Evolutionary conservation across 169 alveolate species (phyloP).

Genomic region (Perkinsus chesapeaki): DNA sequence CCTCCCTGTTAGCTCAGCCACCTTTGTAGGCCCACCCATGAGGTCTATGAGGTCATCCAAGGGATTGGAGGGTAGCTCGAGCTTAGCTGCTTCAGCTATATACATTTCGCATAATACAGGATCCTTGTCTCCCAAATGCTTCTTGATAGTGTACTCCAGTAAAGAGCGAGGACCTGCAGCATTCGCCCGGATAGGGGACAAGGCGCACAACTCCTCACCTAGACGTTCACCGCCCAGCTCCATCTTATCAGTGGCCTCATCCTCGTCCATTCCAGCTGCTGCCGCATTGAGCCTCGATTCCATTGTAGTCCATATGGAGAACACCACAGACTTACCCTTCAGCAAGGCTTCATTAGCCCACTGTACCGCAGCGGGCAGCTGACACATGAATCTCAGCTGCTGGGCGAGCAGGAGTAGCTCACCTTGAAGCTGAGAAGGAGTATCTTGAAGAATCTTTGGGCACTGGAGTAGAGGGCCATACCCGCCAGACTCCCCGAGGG

Average conservation of each 20-base stretch:
- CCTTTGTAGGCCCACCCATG: slow-evolving; percentile 7
- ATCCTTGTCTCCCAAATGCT: background rate
- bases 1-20: slow-evolving; percentile 5
- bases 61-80: background rate
- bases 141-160: background rate
- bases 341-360: background rate
- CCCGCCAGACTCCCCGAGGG: background rate
- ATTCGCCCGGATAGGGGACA: background rate
- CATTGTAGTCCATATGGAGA: background rate
- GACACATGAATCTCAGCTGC: background rate
- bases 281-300: background rate
- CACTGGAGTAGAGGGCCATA: background rate
- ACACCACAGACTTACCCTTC: background rate
- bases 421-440: background rate
- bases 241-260: background rate
- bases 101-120: background rate
- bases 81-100: background rate
- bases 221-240: background rate
- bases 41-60: background rate
- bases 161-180: background rate
- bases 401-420: background rate
- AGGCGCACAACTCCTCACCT: background rate
- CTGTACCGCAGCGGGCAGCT: background rate
- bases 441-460: background rate
- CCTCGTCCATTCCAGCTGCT: background rate